Evolutionary conservation across 441 rosid genomes (phyloP), one percentile per base, ranked within the genome.

Genomic region (Syzygium syzygioides): DNA sequence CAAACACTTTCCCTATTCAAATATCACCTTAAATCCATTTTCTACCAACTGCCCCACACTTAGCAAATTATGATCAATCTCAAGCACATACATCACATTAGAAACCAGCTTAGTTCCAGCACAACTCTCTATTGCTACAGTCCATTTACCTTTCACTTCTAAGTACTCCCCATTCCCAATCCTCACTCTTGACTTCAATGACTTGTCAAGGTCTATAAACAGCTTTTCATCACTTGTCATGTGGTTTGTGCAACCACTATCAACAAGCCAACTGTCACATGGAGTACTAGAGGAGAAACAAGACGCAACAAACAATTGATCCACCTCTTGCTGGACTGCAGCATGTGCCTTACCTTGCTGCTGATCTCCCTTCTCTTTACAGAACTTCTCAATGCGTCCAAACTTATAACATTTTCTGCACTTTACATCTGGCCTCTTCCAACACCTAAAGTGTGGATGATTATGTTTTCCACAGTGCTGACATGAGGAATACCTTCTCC

Each of bases 41-140:
- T 87, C 83, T 7, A 87, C 8, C 34, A 90, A 30, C 55, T 90
- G 60, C 8, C 55, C 86, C n/a, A 68, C 68, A 66, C 89, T 89
- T 15, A 64, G 28, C 12, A 85, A 62, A 52, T 85, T 90, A 52
- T 90, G 41, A 87, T 88, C 55, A 85, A 87, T 66, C 11, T 90
- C 30, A 66, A 62, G 80, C 4, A 90, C 83, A 85, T 19, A 87
- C 20, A 90, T 18, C 5, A 85, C 86, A 66, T 85, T 64, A 23
- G 55, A 9, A 20, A 90, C 55, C 1, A n/a, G 1, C n/a, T 89
- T 85, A 10, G 54, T 88, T 30, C 91, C 54, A 32, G 53, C 15
- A 23, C 1, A 19, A n/a, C 26, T 66, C 4, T 32, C 9, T 12
- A 89, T 88, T 6, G 79, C 87, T 4, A 86, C 32, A 2, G 48